Conservation (phyloP, 495 filamentous ascomycete genomes). For the Penicillium cinerascens region DNA sequence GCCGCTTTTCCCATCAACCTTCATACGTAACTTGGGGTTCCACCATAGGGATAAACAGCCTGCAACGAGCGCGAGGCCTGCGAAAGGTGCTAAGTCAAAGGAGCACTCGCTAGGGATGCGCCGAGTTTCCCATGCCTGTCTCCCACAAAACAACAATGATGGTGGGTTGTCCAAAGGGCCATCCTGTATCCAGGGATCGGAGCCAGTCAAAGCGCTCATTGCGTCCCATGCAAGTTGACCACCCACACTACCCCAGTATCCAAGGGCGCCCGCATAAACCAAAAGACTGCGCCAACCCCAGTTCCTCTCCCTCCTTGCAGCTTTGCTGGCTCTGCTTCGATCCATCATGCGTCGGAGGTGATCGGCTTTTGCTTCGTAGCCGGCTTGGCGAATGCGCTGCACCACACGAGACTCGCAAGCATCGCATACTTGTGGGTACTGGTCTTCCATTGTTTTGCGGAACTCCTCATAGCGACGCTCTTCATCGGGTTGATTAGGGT, state of each 20-base stretch:
- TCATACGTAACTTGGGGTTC: conserved; percentile 67
- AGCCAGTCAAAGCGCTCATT: conserved; percentile 23
- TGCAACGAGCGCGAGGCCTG: conserved; percentile 44
- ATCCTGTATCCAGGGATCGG: background rate
- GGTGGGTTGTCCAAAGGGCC: background rate
- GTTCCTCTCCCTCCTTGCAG: conserved; percentile 33
- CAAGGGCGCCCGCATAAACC: conserved; percentile 45
- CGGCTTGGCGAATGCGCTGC: conserved; percentile 59
- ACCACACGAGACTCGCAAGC: conserved; percentile 67
- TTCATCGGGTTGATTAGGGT: conserved; percentile 57
- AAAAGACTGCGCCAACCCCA: conserved; percentile 52
- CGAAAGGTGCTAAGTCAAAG: conserved; percentile 35
- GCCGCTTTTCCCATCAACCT: conserved; percentile 57
- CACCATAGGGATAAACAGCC: conserved; percentile 65
- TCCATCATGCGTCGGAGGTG: conserved; percentile 70
- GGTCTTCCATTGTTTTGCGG: conserved; percentile 61
- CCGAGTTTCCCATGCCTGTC: conserved; percentile 18
- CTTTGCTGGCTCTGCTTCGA: conserved; percentile 49
- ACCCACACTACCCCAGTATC: conserved; percentile 49
- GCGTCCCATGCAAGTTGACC: conserved; percentile 45
- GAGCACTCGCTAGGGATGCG: conserved; percentile 27
- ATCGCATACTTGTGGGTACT: conserved; percentile 81
- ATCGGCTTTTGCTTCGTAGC: conserved; percentile 77
- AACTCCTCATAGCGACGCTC: conserved; percentile 57
- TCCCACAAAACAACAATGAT: conserved; percentile 28